Evolutionary conservation across 148 eudicot species (phyloP).

Genomic region (Drosera capensis): DNA sequence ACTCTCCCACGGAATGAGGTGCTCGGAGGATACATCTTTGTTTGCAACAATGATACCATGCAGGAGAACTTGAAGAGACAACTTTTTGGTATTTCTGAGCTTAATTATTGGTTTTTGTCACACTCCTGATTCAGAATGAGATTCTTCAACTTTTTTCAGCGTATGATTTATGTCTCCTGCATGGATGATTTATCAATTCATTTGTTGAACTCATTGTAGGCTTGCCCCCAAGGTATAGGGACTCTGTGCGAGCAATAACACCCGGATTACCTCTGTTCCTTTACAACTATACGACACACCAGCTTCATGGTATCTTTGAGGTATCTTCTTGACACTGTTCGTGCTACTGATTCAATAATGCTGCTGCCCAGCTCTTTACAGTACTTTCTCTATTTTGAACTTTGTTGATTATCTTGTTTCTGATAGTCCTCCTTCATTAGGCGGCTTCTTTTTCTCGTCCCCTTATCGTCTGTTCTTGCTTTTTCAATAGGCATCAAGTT

Average conservation of each 20-base stretch:
- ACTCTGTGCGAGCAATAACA: slow-evolving; percentile 94
- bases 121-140: neutral
- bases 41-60: slow-evolving; percentile 83
- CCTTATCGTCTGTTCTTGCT: slow-evolving; percentile 1
- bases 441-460: neutral
- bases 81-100: slow-evolving; percentile 55
- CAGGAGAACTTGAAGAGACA: slow-evolving; percentile 71
- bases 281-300: slow-evolving; percentile 96
- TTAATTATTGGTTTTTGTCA: neutral
- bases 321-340: slow-evolving; percentile 19
- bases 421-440: neutral
- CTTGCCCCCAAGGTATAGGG: slow-evolving; percentile 93
- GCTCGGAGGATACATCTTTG: slow-evolving; percentile 94
- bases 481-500: slow-evolving; percentile 55
- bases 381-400: neutral
- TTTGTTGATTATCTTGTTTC: no score
- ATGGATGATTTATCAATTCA: neutral
- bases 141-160: neutral
- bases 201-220: slow-evolving; percentile 28
- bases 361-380: neutral
- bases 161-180: neutral
- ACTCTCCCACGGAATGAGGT: slow-evolving; percentile 87
- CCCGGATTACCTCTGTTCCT: slow-evolving; percentile 97
- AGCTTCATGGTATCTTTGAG: slow-evolving; percentile 96
- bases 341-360: neutral